Evolutionary conservation across 495 filamentous ascomycete genomes (phyloP), one percentile per base, ranked within the genome.

Genomic region (Lasiosphaeriaceae sp.): DNA sequence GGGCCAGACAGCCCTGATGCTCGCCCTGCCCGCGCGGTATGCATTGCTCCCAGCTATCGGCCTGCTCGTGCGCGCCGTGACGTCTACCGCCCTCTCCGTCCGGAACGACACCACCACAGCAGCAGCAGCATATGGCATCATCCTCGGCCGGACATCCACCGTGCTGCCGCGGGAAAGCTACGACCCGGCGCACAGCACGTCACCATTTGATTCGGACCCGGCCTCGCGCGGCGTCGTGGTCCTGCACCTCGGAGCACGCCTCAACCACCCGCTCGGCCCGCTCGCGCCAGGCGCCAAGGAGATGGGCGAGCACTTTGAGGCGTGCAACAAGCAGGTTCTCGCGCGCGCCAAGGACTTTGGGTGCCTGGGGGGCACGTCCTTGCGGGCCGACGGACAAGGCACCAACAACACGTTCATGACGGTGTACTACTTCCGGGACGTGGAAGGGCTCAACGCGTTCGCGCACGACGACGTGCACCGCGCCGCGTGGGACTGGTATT

Each of bases 391-490:
- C 20, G 58, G 61, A 19, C 39, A 54, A 2, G 66, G 64, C 0
- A 57, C 60, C 11, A 74, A 75, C 54, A 75, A 79, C 55, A 64
- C 55, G 21, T 19, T 48, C 12, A 11, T 80, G 54, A 50, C 49
- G 1, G 47, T 79, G 0, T 71, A 71, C 55, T 84, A 84, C 66
- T 79, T 82, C 58, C 70, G 72, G 12, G 57, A 61, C 47, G 54
- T 76, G 11, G 78, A 81, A 20, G 73, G 69, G 29, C 51, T 84
- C 14, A 71, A 83, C 61, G 55, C 54, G 3, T 83, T 81, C 61
- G 81, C 81, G 39, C 75, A 80, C 50, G 71, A 70, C 20, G 47
- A 66, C 1, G 16, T 74, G 16, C 81, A 84, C 60, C 66, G 66
- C n/a, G 59, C 66, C 11, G 73, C 63, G 11, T 78, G 79, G 79